A percentile compares a stretch with the other conserved stretches of the same genome.
Evolutionary conservation across 257 asterid genomes (phyloP).

Genomic region (Solanum commersonii): DNA sequence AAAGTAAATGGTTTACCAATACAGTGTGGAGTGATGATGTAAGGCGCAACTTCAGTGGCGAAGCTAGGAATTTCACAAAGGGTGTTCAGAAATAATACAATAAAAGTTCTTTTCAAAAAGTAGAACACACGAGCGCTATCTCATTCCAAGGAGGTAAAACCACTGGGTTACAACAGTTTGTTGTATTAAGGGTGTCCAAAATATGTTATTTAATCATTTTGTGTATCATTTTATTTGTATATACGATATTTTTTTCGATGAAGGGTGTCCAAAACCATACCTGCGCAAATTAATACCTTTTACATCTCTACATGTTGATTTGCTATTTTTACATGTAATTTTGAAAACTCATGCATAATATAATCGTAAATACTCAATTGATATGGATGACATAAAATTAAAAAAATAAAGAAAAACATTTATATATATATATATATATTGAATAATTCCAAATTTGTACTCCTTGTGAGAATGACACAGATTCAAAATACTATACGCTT

Average conservation of each 20-base stretch:
- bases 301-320: neutral
- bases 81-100: too few species aligned
- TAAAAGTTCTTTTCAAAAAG: too few species aligned
- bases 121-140: too few species aligned
- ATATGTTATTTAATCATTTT: too few species aligned
- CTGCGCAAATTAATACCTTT: neutral
- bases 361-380: neutral
- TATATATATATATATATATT: neutral
- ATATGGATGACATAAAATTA: neutral
- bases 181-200: too few species aligned
- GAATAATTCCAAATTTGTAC: neutral
- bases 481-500: neutral
- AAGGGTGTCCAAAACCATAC: too few species aligned
- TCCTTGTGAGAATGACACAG: neutral
- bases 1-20: neutral
- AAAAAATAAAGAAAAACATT: too few species aligned
- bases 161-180: too few species aligned
- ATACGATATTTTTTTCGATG: too few species aligned
- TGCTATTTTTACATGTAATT: neutral
- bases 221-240: too few species aligned
- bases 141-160: too few species aligned
- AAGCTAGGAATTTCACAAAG: too few species aligned
- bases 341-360: neutral
- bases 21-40: neutral
- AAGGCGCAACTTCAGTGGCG: neutral